phyloP scores from a whole-genome alignment of 1,284 basidiomycete genomes.

The Leccinum insolens region DNA sequence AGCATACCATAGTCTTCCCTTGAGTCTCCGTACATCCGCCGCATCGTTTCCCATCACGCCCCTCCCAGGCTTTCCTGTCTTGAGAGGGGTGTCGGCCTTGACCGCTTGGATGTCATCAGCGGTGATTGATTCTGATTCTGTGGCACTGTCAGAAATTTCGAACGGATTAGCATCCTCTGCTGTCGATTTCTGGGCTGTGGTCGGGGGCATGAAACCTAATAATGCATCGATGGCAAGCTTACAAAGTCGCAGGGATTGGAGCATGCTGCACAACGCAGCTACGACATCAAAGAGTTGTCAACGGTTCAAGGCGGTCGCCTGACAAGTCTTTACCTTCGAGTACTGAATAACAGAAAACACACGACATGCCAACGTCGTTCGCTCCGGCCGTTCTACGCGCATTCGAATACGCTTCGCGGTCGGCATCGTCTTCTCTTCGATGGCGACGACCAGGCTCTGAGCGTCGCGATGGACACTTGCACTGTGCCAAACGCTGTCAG shows the following conservation, averaged over 20 bases:
- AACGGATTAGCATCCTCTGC: constrained; percentile 63
- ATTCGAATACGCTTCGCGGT: constrained; percentile 60
- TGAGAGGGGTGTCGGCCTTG: constrained; percentile 41
- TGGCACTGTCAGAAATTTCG: constrained; percentile 42
- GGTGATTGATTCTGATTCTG: constrained; percentile 31
- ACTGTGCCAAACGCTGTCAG: constrained; percentile 38
- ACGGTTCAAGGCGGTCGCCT: neutral
- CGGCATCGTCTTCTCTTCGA: constrained; percentile 51
- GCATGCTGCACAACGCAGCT: constrained; percentile 49
- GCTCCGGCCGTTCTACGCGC: constrained; percentile 62
- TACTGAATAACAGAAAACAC: constrained; percentile 72
- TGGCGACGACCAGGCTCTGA: constrained; percentile 40
- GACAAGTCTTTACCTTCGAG: constrained; percentile 49
- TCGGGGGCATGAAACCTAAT: constrained; percentile 52
- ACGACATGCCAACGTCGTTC: constrained; percentile 70
- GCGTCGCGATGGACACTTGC: constrained; percentile 62
- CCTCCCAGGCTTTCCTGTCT: constrained; percentile 57
- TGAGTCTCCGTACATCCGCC: constrained; percentile 63
- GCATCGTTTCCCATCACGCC: constrained; percentile 55
- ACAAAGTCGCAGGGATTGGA: constrained; percentile 61
- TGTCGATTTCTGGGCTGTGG: constrained; percentile 28
- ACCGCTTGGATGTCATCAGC: constrained; percentile 21
- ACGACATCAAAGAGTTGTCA: constrained; percentile 46
- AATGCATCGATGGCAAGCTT: constrained; percentile 77
- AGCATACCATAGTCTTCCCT: constrained; percentile 60